Percentiles rank a stretch among this genome's conserved stretches.
Conservation (phyloP, 2,329 filamentous ascomycete genomes). For the Calonectria hongkongensis region DNA sequence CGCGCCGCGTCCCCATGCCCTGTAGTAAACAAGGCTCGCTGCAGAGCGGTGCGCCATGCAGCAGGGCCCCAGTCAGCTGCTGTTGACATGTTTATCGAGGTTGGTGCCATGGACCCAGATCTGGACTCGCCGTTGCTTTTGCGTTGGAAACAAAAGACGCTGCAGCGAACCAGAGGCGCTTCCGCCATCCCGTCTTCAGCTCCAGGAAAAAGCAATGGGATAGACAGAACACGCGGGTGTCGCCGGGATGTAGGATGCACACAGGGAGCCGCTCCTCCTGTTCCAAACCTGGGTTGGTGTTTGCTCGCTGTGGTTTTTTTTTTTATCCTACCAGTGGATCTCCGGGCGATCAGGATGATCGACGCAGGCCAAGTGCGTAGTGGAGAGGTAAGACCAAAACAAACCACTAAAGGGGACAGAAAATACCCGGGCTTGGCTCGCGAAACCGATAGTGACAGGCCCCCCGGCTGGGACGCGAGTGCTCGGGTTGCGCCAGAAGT, state of each 20-base stretch:
- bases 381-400: conserved; percentile 43
- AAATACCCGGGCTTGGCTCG: conserved; percentile 29
- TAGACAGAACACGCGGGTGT: conserved; percentile 5
- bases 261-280: background rate
- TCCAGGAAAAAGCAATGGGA: background rate
- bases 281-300: conserved; percentile 16
- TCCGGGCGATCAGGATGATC: conserved; percentile 53
- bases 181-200: conserved; percentile 9
- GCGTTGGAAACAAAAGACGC: conserved; percentile 2
- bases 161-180: conserved; percentile 16
- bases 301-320: conserved; percentile 12
- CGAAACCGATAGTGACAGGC: conserved; percentile 34
- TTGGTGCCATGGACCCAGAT: conserved; percentile 16
- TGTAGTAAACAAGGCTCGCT: conserved; percentile 27
- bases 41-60: conserved; percentile 17
- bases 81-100: conserved; percentile 25
- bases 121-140: conserved; percentile 18
- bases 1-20: conserved; percentile 22
- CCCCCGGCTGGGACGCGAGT: conserved; percentile 23
- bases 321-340: conserved; percentile 44
- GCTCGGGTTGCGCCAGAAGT: conserved; percentile 30
- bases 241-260: conserved; percentile 5
- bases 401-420: conserved; percentile 43
- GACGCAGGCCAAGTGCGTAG: conserved; percentile 40
- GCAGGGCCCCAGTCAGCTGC: conserved; percentile 15